phyloP scores from a whole-genome alignment of 306 rosid species.

The Pachyrhizus erosus region DNA sequence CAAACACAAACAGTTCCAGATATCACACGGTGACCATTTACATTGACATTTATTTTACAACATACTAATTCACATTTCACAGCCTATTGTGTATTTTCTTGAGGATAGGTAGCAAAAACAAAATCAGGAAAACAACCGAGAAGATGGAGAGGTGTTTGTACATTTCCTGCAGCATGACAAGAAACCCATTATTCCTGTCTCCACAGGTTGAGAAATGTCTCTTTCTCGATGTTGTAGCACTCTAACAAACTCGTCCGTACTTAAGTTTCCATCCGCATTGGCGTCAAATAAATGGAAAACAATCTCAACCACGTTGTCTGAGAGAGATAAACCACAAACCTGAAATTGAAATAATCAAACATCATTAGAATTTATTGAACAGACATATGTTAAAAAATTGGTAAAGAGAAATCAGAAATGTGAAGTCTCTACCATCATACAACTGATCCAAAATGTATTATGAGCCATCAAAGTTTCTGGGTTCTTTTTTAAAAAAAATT shows the following conservation, averaged over 20 bases:
- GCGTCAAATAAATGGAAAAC: conserved; percentile 24
- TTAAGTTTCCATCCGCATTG: neutral
- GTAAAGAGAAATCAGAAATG: neutral
- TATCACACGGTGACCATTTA: conserved; percentile 7
- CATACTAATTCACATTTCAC: neutral
- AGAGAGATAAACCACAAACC: conserved; percentile 18
- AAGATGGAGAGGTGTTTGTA: neutral
- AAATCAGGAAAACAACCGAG: conserved; percentile 6
- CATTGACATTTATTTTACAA: neutral
- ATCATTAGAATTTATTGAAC: neutral
- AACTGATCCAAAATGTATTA: neutral
- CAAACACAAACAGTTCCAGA: neutral
- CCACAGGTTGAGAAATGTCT: neutral
- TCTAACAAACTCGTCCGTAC: conserved; percentile 15
- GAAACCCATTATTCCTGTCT: conserved; percentile 11
- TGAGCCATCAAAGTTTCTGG: neutral
- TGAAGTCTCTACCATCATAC: neutral
- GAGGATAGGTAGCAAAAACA: neutral
- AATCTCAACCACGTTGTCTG: conserved; percentile 24
- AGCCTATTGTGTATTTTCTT: neutral
- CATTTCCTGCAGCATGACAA: conserved; percentile 17
- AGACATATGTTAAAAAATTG: neutral
- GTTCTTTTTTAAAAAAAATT: neutral
- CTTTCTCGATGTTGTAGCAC: conserved; percentile 7
- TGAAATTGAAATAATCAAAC: neutral